A percentile compares a stretch with the other conserved stretches of the same genome.
phyloP scores from a whole-genome alignment of 129 eudicot species.

The Helianthus tuberosus region DNA sequence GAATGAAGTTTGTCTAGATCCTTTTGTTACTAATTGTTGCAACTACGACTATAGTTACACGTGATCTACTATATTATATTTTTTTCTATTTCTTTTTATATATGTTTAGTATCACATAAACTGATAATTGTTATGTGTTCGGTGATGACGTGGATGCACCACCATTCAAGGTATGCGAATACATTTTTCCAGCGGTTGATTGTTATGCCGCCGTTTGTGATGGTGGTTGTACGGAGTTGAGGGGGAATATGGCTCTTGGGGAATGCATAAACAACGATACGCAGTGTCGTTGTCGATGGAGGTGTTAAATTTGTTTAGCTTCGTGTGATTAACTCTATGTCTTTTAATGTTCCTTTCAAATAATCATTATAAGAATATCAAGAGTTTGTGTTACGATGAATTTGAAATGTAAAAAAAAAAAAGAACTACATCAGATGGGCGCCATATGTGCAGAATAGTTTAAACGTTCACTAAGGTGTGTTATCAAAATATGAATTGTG shows the following conservation, averaged over 20 bases:
- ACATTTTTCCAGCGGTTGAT: neutral
- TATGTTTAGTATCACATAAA: neutral
- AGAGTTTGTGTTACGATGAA: too few relatives aligned
- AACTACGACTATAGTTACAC: neutral
- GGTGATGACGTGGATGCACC: neutral
- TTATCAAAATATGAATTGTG: too few relatives aligned
- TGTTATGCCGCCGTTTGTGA: neutral
- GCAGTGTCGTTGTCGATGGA: too few relatives aligned
- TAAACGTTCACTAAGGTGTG: too few relatives aligned
- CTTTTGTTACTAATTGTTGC: neutral
- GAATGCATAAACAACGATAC: neutral
- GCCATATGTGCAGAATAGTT: too few relatives aligned
- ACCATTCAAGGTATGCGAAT: neutral
- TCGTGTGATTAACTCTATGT: too few relatives aligned
- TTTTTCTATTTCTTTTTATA: neutral
- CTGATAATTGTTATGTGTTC: neutral
- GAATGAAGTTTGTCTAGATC: neutral
- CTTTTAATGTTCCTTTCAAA: too few relatives aligned
- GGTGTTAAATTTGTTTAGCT: too few relatives aligned
- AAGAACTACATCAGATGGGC: too few relatives aligned
- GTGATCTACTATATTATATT: neutral
- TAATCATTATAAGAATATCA: too few relatives aligned
- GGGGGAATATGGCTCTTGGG: neutral
- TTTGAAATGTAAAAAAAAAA: too few relatives aligned
- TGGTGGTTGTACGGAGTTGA: neutral